Conservation (phyloP, 1,284 basidiomycete species). For the Cryptococcus wingfieldii region DNA sequence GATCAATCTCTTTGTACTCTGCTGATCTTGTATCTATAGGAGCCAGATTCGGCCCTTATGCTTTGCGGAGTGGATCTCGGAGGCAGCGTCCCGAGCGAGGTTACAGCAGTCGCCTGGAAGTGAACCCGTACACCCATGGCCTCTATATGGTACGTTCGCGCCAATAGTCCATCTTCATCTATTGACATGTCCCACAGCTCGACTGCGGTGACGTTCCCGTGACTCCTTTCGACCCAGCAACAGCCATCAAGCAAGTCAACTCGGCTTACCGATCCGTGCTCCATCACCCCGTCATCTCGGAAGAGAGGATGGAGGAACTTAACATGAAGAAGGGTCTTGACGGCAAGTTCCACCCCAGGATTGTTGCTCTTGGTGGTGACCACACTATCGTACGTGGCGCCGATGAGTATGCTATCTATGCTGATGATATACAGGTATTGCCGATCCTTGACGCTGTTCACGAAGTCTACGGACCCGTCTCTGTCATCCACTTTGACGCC, state of each 20-base stretch:
- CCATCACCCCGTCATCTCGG: constrained; percentile 24
- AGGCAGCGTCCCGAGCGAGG: constrained; percentile 33
- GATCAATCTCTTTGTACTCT: neutral
- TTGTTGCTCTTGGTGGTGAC: constrained; percentile 51
- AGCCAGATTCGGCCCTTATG: constrained; percentile 47
- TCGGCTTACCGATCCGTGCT: constrained; percentile 37
- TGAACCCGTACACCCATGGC: constrained; percentile 33
- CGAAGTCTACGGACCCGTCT: constrained; percentile 37
- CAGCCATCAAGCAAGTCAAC: constrained; percentile 49
- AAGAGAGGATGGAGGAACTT: constrained; percentile 17
- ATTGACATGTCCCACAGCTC: constrained; percentile 26
- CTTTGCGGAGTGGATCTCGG: constrained; percentile 36
- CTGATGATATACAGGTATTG: constrained; percentile 40
- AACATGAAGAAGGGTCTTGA: constrained; percentile 33
- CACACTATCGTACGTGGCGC: constrained; percentile 42
- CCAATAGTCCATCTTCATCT: neutral
- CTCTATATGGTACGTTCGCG: constrained; percentile 22
- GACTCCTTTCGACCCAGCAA: constrained; percentile 48
- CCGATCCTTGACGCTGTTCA: constrained; percentile 48
- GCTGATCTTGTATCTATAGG: constrained; percentile 15
- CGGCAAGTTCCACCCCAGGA: constrained; percentile 44
- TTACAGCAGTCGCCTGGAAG: constrained; percentile 27
- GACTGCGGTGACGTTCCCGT: constrained; percentile 50
- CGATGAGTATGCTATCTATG: neutral
- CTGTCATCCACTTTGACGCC: constrained; percentile 48